These are phyloP conservation scores for Colletotrichum paranaense DNA, from an alignment of 2,329 filamentous ascomycete genomes.

Conservation along the genomic window DNA sequence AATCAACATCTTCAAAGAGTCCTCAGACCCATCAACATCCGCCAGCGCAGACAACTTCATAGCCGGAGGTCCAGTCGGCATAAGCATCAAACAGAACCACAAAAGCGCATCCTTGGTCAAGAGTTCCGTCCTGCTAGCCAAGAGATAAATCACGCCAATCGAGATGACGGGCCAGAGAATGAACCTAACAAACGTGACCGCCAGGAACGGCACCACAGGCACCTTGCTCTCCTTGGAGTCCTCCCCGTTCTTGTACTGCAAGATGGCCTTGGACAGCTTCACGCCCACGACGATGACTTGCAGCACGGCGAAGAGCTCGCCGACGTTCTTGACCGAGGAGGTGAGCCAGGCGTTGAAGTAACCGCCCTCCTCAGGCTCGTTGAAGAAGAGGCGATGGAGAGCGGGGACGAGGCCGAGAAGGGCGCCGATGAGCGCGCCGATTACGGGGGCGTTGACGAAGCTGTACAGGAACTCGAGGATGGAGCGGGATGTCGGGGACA, in stretches of 20 bases:
- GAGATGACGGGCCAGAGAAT: conserved; percentile 65
- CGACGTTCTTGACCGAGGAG: conserved; percentile 69
- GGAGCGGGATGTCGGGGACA: conserved; percentile 38
- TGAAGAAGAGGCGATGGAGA: conserved; percentile 73
- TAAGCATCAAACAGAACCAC: conserved; percentile 68
- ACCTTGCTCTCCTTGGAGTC: conserved; percentile 44
- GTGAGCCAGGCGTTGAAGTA: conserved; percentile 76
- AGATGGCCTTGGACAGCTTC: conserved; percentile 67
- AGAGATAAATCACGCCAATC: conserved; percentile 64
- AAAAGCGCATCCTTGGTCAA: conserved; percentile 70
- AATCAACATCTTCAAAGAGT: conserved; percentile 54
- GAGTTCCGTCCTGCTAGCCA: conserved; percentile 63
- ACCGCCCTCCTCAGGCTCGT: conserved; percentile 65
- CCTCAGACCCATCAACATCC: conserved; percentile 53
- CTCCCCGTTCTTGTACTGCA: conserved; percentile 45
- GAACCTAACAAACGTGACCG: conserved; percentile 67
- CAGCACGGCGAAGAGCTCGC: conserved; percentile 71
- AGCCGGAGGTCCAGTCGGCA: conserved; percentile 59
- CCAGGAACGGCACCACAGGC: conserved; percentile 56
- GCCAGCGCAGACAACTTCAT: conserved; percentile 60
- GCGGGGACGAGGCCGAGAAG: conserved; percentile 69
- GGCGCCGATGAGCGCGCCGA: conserved; percentile 69
- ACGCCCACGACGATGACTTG: conserved; percentile 76
- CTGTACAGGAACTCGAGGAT: conserved; percentile 50
- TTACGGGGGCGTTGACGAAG: conserved; percentile 71